phyloP scores from a whole-genome alignment of 2,329 filamentous ascomycete species.

The Sclerotinia spermophila region DNA sequence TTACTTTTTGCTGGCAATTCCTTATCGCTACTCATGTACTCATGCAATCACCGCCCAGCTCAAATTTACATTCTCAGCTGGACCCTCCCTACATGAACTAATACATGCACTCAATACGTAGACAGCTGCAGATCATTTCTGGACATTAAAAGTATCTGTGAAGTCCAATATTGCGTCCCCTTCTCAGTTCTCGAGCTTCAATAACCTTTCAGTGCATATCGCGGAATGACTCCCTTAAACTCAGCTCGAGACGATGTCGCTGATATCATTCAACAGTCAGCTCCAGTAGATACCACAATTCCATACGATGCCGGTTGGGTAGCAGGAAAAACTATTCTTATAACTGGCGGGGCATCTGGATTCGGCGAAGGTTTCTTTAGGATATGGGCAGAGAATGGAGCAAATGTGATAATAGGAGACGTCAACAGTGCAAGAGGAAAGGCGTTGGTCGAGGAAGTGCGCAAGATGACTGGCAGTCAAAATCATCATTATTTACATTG shows the following conservation, averaged over 20 bases:
- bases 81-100: not conserved
- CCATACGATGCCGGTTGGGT: slow-evolving; percentile 47
- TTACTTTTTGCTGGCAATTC: not conserved
- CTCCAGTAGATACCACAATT: slow-evolving; percentile 44
- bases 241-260: slow-evolving; percentile 24
- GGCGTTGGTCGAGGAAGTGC: slow-evolving; percentile 51
- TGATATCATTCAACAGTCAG: slow-evolving; percentile 28
- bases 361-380: slow-evolving; percentile 54
- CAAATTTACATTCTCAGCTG: not conserved
- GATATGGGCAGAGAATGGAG: slow-evolving; percentile 53
- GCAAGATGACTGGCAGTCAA: slow-evolving; percentile 41
- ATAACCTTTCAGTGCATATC: not conserved
- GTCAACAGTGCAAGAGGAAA: slow-evolving; percentile 53
- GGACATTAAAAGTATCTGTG: not conserved
- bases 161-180: not conserved
- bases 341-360: slow-evolving; percentile 62
- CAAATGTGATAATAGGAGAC: slow-evolving; percentile 61
- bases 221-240: not conserved
- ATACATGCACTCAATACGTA: not conserved
- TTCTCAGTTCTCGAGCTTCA: not conserved
- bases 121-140: not conserved
- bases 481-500: slow-evolving; percentile 56
- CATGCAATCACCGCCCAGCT: not conserved
- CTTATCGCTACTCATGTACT: not conserved
- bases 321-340: slow-evolving; percentile 54